Evolutionary conservation across 1,139 yeast genomes (phyloP), one percentile per base, ranked within the genome.

Genomic region (Blastobotrys persicus): DNA sequence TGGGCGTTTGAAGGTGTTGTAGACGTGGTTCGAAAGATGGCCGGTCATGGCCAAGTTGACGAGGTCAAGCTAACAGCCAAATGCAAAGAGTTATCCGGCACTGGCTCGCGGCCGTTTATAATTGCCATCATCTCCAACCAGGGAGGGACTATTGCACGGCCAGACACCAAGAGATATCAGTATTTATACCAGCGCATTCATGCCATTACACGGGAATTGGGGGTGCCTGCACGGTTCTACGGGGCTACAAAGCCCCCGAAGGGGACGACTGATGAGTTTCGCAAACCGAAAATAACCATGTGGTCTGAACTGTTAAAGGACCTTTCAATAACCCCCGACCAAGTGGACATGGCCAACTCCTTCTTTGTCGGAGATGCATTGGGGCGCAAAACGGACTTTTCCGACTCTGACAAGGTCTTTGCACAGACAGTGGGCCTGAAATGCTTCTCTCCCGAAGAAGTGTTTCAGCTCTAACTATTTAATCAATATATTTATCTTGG

Each of bases 321-420:
- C 32, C 50, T 68, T n/a, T 23, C 28, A 23, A 23, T 23, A 23
- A 48, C 44, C 2, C 60, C 59, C 47, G 48, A 26, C 33, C 57
- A 45, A 2, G 41, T 50, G 32, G 51, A 53, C 17, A 47, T 81
- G 1, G 71, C 67, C 0, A 57, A 69, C 23, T 79, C 87, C 48
- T 78, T 84, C 55, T 92, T 69, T 63, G 91, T 91, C n/a, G 98
- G 98, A 3, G 98, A 92, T 70, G 98, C 98, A 0, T 98, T 97
- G 5, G 98, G 98, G 0, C 72, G 98, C 47, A 61, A 65, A 1
- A 65, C 62, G 0, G 98, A 91, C 65, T 84, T 83, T 64, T 85
- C 91, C 74, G 91, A 87, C 59, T 77, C 87, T 48, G 98, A 91
- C 64, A 67, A 66, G 55, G 61, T 55, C 51, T 88, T 91, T 72